Evolutionary conservation across 352 stramenopile genomes (phyloP).

Genomic region (Phytophthora citrophthora): DNA sequence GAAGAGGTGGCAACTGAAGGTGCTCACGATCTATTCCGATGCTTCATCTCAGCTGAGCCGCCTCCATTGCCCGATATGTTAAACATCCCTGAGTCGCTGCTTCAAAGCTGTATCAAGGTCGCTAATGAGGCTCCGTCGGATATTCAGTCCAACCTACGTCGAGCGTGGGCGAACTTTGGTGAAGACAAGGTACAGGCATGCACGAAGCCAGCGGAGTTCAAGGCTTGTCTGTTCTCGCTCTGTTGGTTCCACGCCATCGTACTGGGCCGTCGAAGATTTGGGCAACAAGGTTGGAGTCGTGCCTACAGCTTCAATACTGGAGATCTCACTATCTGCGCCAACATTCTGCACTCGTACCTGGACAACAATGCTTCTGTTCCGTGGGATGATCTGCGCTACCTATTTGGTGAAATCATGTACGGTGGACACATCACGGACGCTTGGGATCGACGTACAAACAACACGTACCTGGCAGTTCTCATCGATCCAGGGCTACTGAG

Average conservation of each 20-base stretch:
- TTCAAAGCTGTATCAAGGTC: slow-evolving; percentile 97
- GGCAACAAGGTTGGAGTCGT: slow-evolving; percentile 94
- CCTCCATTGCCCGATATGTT: slow-evolving; percentile 93
- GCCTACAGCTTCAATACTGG: slow-evolving; percentile 97
- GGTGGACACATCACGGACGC: slow-evolving; percentile 96
- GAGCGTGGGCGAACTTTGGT: slow-evolving; percentile 94
- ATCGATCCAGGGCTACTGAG: slow-evolving; percentile 88
- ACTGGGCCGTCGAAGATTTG: slow-evolving; percentile 91
- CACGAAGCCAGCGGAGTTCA: slow-evolving; percentile 92
- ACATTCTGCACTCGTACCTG: slow-evolving; percentile 94
- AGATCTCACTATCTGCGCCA: slow-evolving; percentile 95
- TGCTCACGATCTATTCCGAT: slow-evolving; percentile 94
- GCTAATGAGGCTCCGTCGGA: slow-evolving; percentile 96
- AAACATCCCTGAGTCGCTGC: slow-evolving; percentile 96
- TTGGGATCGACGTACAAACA: slow-evolving; percentile 96
- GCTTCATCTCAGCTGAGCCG: slow-evolving; percentile 96
- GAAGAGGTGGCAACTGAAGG: slow-evolving; percentile 90
- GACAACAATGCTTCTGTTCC: slow-evolving; percentile 92
- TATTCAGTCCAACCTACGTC: slow-evolving; percentile 95
- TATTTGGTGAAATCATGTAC: slow-evolving; percentile 98
- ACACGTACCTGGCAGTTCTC: slow-evolving; percentile 93
- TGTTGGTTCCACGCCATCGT: slow-evolving; percentile 98
- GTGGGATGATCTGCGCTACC: slow-evolving; percentile 96
- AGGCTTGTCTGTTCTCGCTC: slow-evolving; percentile 94
- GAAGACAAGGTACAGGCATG: slow-evolving; percentile 90